These are phyloP conservation scores for Agrostemma githago DNA, from an alignment of 148 eudicot species.

Conservation along the genomic window DNA sequence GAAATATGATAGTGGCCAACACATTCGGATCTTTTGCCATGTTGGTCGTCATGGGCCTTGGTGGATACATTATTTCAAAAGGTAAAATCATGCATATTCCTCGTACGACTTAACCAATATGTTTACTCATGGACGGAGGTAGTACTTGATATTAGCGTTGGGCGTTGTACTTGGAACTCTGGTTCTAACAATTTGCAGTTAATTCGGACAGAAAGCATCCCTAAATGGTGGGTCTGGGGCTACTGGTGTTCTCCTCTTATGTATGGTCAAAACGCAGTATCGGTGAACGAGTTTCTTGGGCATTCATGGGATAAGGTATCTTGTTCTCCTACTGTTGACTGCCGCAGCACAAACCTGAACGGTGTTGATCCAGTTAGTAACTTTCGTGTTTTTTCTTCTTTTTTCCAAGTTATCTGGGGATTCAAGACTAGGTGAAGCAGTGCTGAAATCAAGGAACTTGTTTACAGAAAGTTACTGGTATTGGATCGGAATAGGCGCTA, in stretches of 20 bases:
- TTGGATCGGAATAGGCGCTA: slow-evolving; percentile 86
- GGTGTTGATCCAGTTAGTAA: background rate
- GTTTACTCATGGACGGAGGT: background rate
- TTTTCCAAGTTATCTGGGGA: slow-evolving; percentile 28
- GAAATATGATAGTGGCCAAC: slow-evolving; percentile 95
- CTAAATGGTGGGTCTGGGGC: slow-evolving; percentile 95
- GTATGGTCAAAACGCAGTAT: slow-evolving; percentile 90
- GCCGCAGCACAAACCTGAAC: background rate
- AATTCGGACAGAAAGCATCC: slow-evolving; percentile 65
- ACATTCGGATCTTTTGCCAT: slow-evolving; percentile 99
- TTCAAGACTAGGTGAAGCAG: slow-evolving; percentile 50
- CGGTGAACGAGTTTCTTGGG: slow-evolving; percentile 91
- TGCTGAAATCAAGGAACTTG: slow-evolving; percentile 67
- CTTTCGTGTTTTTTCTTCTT: slow-evolving; percentile 3
- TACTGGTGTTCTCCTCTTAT: slow-evolving; percentile 95
- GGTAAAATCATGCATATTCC: slow-evolving; percentile 33
- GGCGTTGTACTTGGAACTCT: background rate
- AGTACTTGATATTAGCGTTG: background rate
- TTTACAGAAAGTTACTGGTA: slow-evolving; percentile 91
- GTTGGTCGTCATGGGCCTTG: slow-evolving; percentile 99
- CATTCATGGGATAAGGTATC: slow-evolving; percentile 96
- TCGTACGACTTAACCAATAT: background rate
- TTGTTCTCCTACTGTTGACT: background rate
- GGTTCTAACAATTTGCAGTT: slow-evolving; percentile 6
- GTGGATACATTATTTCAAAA: slow-evolving; percentile 87